Base-by-base conservation (phyloP, 495 filamentous ascomycete species). In the Hypoxylon perforatum region DNA sequence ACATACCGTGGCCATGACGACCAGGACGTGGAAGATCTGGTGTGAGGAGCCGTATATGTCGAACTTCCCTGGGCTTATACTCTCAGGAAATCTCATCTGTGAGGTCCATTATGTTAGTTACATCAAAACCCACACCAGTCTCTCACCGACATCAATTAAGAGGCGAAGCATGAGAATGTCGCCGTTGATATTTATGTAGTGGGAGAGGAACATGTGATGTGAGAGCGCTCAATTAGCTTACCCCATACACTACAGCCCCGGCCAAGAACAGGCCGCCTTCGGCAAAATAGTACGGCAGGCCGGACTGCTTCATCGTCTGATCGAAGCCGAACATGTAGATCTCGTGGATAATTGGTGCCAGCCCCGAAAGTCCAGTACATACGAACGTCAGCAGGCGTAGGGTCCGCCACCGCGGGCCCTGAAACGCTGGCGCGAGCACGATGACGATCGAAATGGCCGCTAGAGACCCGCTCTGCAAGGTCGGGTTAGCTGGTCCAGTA, bases 21-120 rank as follows among this genome's bases (percentile, higher is more conserved):
- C 86, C 11, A 90, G 71, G 51, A 88, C 77, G 75, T 90, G 87
- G 72, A 89, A 89, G 45, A 89, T 84, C 35, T 90, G 87, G 70
- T 90, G 87, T 7, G 85, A 88, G 54, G 79, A 82, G 8, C 87
- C 87, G 70, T 81, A 83, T 38, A 89, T 79, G 73, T 90, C 86
- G 67, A 88, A 90, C 23, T 69, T 74, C n/a, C 79, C 80, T 8
- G 79, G 80, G 7, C 50, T 70, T 21, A 71, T 51, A 12, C 52
- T 57, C 69, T 83, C 81, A 0, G 80, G 80, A 3, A 81, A 70
- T 21, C 78, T 70, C 3, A 68, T 76, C 75, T 81, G 42, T 57
- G 58, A 23, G 60, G 54, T 49, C 60, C 30, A 30, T 35, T 3
- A 53, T n/a, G 36, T 65, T 70, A 50, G 47, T 33, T 60, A 54